Base-by-base conservation (phyloP, 176 grass and related monocot species). In the Phoenix roebelenii region DNA sequence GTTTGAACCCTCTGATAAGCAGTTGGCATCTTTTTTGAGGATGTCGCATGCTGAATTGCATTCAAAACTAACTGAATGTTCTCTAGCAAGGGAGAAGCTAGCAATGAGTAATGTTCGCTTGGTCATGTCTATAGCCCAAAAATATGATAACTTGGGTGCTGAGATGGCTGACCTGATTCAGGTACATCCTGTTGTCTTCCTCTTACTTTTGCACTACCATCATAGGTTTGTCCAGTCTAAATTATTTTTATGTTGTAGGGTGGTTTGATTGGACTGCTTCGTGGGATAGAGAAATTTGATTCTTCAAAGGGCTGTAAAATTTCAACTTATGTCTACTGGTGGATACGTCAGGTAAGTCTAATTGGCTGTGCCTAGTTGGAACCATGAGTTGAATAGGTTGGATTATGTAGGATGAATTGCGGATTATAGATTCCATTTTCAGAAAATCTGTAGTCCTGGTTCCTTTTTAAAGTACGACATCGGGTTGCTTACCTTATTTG, bases 241-340 rank as follows among this genome's bases (percentile, higher is more conserved):
- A 44, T 44, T 44, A 44, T 44, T 44, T 44, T 44, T 9, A 2
- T 44, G 35, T 44, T 44, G 14, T 44, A 98, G 93, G 93, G 81
- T 71, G 93, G 93, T 59, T 72, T 98, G 76, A 88, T 98, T 69
- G 88, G 93, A 6, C 68, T 98, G 52, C 84, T 92, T 44, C 81
- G 84, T 58, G 93, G 93, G 55, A 98, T 92, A 14, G 93, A 92
- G 62, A 92, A 92, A 57, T 98, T 88, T 51, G 93, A 98, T 81
- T 82, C 93, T 1, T 88, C 84, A 1, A 93, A 84, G 59, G 88
- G 93, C 28, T 92, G 81, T 67, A 98, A 52, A 68, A 83, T 98
- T 68, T 98, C 88, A 25, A 98, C 93, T 76, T 92, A 92, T 44
- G 93, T 92, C 5, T 98, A 98, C 65, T 98, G 87, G 87, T 98